A percentile compares a stretch with the other conserved stretches of the same genome.
phyloP scores from a whole-genome alignment of 169 alveolate species.

The Perkinsus olseni region DNA sequence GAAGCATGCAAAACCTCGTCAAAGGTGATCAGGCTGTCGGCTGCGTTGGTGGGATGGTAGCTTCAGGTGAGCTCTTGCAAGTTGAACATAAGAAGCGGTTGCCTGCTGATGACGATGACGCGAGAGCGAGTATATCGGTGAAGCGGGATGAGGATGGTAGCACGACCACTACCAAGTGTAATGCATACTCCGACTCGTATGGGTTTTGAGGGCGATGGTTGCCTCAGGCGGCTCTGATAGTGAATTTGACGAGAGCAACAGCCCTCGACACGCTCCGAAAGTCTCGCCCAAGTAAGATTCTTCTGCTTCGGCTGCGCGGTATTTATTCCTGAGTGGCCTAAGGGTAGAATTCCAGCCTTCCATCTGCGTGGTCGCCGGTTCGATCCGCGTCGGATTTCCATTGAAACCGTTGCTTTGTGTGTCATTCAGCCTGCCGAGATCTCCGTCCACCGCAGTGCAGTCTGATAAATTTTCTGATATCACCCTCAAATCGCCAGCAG shows the following conservation, averaged over 20 bases:
- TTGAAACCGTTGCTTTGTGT: too few species aligned
- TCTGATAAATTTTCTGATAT: background rate
- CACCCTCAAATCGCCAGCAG: background rate
- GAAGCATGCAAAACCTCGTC: background rate
- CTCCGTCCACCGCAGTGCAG: background rate
- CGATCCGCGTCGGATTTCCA: too few species aligned
- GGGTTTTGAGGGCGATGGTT: background rate
- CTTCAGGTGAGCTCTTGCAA: background rate
- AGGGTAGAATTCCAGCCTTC: too few species aligned
- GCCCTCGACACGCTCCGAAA: background rate
- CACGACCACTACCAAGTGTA: background rate
- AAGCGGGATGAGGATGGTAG: background rate
- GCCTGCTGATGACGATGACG: background rate
- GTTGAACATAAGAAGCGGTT: background rate
- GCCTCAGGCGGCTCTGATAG: background rate
- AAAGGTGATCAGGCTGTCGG: background rate
- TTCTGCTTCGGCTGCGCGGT: too few species aligned
- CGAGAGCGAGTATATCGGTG: background rate
- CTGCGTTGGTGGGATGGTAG: background rate
- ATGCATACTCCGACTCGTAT: background rate
- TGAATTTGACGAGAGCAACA: background rate
- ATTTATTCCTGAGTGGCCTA: too few species aligned
- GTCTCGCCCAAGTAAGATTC: background rate
- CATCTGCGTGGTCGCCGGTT: too few species aligned
- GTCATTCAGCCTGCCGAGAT: background rate